phyloP scores from a whole-genome alignment of 2,329 filamentous ascomycete genomes.

The Cercospora janseana region DNA sequence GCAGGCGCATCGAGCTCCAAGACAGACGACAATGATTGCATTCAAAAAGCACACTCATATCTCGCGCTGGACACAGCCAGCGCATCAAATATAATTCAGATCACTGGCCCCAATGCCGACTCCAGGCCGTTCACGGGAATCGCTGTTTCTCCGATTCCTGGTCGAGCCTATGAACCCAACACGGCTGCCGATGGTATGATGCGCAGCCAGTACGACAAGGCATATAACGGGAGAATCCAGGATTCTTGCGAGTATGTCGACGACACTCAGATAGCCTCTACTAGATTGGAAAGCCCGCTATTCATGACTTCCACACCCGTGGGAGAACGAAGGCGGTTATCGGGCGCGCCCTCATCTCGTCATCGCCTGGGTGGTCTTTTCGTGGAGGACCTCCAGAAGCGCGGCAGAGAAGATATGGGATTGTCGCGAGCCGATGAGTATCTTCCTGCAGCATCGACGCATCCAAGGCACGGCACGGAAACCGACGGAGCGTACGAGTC shows the following conservation, averaged over 20 bases:
- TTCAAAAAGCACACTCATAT: constrained; percentile 44
- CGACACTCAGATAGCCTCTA: constrained; percentile 45
- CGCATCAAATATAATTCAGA: background rate
- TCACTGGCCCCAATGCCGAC: background rate
- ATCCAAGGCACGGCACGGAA: background rate
- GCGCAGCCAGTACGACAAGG: background rate
- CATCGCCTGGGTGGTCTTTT: too few species aligned
- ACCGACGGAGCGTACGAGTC: constrained; percentile 22
- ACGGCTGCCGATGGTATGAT: background rate
- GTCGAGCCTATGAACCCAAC: background rate
- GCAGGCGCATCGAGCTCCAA: constrained; percentile 45
- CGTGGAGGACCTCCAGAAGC: too few species aligned
- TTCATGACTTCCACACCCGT: constrained; percentile 30
- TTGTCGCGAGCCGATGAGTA: too few species aligned
- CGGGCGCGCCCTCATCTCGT: too few species aligned
- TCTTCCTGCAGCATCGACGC: background rate
- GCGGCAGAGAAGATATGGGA: too few species aligned
- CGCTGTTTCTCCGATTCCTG: constrained; percentile 6
- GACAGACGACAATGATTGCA: constrained; percentile 44
- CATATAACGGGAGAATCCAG: background rate
- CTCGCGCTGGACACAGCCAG: constrained; percentile 11
- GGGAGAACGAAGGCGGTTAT: too few species aligned
- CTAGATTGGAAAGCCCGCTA: constrained; percentile 45
- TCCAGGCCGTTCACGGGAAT: constrained; percentile 33
- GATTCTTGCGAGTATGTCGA: constrained; percentile 37